These are phyloP conservation scores for Scheffersomyces segobiensis DNA, from an alignment of 1,139 yeast species.

Conservation along the genomic window DNA sequence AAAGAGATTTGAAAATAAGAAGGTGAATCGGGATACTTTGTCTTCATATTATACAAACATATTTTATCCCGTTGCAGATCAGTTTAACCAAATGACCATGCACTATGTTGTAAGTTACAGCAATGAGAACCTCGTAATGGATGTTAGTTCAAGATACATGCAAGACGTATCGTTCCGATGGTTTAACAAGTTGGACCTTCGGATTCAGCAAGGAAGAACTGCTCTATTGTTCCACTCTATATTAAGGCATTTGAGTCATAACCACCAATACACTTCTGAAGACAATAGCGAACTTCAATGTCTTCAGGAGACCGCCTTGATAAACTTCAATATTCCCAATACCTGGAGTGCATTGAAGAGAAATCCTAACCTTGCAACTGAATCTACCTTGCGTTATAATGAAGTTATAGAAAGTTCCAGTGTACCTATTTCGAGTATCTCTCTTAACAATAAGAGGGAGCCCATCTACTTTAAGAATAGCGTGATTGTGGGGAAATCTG, in stretches of 20 bases:
- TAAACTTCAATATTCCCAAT: slow-evolving; percentile 27
- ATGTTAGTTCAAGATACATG: slow-evolving; percentile 40
- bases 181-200: slow-evolving; percentile 31
- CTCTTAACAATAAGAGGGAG: slow-evolving; percentile 14
- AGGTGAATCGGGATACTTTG: background rate
- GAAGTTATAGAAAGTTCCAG: slow-evolving; percentile 22
- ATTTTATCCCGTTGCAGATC: slow-evolving; percentile 26
- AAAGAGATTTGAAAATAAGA: slow-evolving; percentile 12
- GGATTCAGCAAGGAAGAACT: slow-evolving; percentile 32
- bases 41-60: slow-evolving; percentile 14
- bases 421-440: slow-evolving; percentile 14
- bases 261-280: slow-evolving; percentile 2
- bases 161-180: slow-evolving; percentile 32
- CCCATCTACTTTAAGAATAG: slow-evolving; percentile 26
- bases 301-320: slow-evolving; percentile 24
- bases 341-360: slow-evolving; percentile 30
- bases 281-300: slow-evolving; percentile 22
- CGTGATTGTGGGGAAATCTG: slow-evolving; percentile 34
- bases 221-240: slow-evolving; percentile 28
- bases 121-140: slow-evolving; percentile 20
- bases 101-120: slow-evolving; percentile 31
- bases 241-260: slow-evolving; percentile 21
- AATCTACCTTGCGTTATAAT: slow-evolving; percentile 29
- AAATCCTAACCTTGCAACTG: slow-evolving; percentile 32
- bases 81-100: slow-evolving; percentile 36